Base-by-base conservation (phyloP, 2,329 filamentous ascomycete genomes). In the Blumeriella jaapii region DNA sequence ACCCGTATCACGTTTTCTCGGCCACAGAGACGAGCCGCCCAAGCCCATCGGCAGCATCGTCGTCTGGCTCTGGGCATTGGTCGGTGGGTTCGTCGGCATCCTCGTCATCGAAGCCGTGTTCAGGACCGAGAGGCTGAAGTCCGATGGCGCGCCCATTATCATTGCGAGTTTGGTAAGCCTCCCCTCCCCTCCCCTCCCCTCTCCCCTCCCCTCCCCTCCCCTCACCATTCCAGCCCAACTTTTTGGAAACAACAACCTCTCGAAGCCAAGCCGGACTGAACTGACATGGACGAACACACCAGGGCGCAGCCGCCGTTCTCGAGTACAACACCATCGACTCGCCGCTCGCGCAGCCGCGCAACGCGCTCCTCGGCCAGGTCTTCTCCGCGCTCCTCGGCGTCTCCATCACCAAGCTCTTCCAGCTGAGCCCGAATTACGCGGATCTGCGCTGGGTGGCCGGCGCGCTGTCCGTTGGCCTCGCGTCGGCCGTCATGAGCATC, bases 291-390 rank as follows among this genome's bases (percentile, higher is more conserved):
- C n/a, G n/a, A 31, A 6, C 16, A 20, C 16, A 23, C n/a, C 18
- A 53, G 46, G 81, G 81, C 33, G 81, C 81, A 4, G 74, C 78
- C 2, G 80, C 81, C 10, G 78, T 86, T n/a, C 68, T 86, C 23
- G 71, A 82, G 49, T 86, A 82, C 56, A 76, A 77, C 48, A 67
- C 73, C 29, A 77, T 84, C 46, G 74, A 81, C 31, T 78, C 78
- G 0, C 79, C 81, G 0, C 68, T 86, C 17, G 67, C 80, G 0
- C 81, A 86, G 50, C 82, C 82, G 1, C 74, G 81, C 15, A 83
- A 79, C 54, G 67, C 72, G 26, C 55, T 86, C 10, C 41, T 78
- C 5, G 76, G 78, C n/a, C 80, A 86, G 52, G 36, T 80, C 18
- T 55, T 84, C 26, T 65, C 76, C 1, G 67, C 73, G 8, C 23